A percentile compares a stretch with the other conserved stretches of the same genome.
Conservation (phyloP, 345 rosid species). For the Euclidium syriacum region DNA sequence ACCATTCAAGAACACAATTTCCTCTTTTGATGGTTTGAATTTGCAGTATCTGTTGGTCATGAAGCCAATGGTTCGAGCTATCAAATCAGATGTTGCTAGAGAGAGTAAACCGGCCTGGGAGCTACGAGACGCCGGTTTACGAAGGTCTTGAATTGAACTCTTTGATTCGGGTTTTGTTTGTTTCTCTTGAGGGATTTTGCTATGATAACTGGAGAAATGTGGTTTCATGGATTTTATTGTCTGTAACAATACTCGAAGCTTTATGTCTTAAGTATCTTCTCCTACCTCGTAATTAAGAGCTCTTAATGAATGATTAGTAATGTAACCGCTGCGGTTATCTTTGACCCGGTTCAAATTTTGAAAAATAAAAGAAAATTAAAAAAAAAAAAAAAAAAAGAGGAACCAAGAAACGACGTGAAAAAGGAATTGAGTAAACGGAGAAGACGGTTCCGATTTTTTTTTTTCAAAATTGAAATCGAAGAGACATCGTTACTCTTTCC, state of each 20-base stretch:
- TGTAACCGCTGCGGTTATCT: slow-evolving; percentile 11
- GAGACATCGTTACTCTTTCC: background rate
- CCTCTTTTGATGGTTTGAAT: background rate
- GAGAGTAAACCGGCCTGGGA: slow-evolving; percentile 46
- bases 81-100: slow-evolving; percentile 35
- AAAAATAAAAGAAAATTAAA: background rate
- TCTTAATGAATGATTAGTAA: background rate
- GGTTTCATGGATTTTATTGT: background rate
- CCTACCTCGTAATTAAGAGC: background rate
- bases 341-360: background rate
- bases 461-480: slow-evolving; percentile 6
- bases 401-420: background rate
- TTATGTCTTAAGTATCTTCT: background rate
- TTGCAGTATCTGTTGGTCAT: slow-evolving; percentile 38
- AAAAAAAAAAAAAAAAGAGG: background rate
- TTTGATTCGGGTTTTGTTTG: background rate
- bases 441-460: slow-evolving; percentile 16
- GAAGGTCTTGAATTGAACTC: slow-evolving; percentile 26
- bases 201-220: background rate
- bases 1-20: background rate
- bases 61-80: slow-evolving; percentile 39
- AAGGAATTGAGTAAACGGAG: background rate
- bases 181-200: slow-evolving; percentile 8
- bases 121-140: slow-evolving; percentile 27
- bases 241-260: background rate